Evolutionary conservation across 75 land plant species (phyloP).

Genomic region (Ceratopteris richardii): DNA sequence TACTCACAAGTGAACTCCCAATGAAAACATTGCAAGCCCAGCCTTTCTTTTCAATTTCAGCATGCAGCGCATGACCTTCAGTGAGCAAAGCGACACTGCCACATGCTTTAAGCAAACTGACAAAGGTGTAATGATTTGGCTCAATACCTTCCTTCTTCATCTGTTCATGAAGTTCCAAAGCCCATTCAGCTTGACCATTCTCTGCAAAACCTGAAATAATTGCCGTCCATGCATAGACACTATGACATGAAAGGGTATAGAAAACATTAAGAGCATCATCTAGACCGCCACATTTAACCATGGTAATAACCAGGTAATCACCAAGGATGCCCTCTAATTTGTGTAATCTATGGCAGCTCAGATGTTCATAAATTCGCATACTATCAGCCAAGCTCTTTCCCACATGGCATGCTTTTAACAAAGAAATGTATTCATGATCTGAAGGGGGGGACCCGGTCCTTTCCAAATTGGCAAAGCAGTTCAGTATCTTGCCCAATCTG

Average conservation of each 20-base stretch:
- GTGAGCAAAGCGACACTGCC: background rate
- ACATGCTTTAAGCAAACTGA: conserved; percentile 2
- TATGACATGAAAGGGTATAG: conserved; percentile 37
- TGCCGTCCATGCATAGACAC: conserved; percentile 48
- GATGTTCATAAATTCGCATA: background rate
- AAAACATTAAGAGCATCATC: conserved; percentile 39
- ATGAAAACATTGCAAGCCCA: background rate
- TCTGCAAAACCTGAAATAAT: conserved; percentile 56
- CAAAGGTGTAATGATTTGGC: background rate
- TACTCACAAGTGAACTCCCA: conserved; percentile 4
- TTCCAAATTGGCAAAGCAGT: no score
- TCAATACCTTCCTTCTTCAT: conserved; percentile 44
- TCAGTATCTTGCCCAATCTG: no score
- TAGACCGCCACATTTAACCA: conserved; percentile 31
- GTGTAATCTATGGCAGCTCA: background rate
- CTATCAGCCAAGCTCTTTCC: background rate
- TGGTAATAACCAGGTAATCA: conserved; percentile 1
- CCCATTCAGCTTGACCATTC: conserved; percentile 30
- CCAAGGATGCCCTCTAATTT: background rate
- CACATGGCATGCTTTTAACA: background rate
- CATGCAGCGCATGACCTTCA: background rate
- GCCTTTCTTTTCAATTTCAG: background rate
- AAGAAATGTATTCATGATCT: background rate
- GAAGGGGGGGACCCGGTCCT: background rate
- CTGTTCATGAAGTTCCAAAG: conserved; percentile 25